Conservation (phyloP, 2,329 filamentous ascomycete species). For the Trichoderma atroviride region DNA sequence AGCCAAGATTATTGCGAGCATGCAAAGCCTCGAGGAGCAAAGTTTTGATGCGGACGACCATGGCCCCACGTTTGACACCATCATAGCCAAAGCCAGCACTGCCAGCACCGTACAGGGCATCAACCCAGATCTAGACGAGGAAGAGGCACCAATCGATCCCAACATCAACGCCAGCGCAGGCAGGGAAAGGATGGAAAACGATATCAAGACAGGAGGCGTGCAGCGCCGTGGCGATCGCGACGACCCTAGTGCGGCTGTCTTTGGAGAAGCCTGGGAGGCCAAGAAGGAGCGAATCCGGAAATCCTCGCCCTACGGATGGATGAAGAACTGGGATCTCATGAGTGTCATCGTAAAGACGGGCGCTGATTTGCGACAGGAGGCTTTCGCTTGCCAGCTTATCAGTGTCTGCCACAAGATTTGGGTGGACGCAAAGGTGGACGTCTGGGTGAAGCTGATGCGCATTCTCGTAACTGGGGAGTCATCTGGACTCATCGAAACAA, state of each 20-base stretch:
- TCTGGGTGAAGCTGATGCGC: constrained; percentile 90
- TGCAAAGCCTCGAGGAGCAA: constrained; percentile 85
- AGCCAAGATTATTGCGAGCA: constrained; percentile 85
- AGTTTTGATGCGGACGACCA: constrained; percentile 77
- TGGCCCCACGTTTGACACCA: constrained; percentile 76
- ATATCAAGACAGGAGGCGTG: constrained; percentile 82
- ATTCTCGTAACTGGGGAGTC: constrained; percentile 85
- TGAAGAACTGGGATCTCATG: constrained; percentile 87
- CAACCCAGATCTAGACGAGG: constrained; percentile 60
- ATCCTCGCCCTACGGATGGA: constrained; percentile 83
- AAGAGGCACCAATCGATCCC: constrained; percentile 56
- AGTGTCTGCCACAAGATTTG: constrained; percentile 80
- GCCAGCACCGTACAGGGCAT: constrained; percentile 47
- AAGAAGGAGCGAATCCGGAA: constrained; percentile 84
- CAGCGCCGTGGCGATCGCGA: constrained; percentile 80
- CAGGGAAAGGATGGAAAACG: constrained; percentile 84
- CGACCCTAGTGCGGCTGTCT: constrained; percentile 82
- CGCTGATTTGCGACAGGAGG: constrained; percentile 79
- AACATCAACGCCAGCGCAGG: constrained; percentile 70
- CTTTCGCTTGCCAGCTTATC: constrained; percentile 84
- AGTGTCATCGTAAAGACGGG: constrained; percentile 89
- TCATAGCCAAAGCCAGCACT: constrained; percentile 70
- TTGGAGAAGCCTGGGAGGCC: constrained; percentile 82
- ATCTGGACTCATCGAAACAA: constrained; percentile 83
- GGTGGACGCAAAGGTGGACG: constrained; percentile 71